A percentile compares a stretch with the other conserved stretches of the same genome.
Conservation (phyloP, 108 stramenopile species). For the Mediolabrus comicus region DNA sequence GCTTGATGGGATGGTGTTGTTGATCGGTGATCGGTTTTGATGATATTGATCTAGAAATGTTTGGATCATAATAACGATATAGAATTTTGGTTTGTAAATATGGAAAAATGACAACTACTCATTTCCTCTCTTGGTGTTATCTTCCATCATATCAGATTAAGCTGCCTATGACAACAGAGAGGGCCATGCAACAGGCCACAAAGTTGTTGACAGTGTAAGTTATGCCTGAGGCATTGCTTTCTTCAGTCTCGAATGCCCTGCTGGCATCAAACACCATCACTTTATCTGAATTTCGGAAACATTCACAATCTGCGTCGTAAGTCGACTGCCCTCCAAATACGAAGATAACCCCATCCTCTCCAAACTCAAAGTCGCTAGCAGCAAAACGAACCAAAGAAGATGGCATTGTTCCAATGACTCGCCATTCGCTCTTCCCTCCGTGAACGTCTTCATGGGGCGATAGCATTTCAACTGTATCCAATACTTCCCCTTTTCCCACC, state of each 20-base stretch:
- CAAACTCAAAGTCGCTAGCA: constrained; percentile 19
- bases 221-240: not conserved
- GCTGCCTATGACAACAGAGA: not conserved
- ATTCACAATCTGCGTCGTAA: constrained; percentile 44
- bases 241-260: not conserved
- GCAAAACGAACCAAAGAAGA: constrained; percentile 53
- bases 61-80: not conserved
- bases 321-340: constrained; percentile 59
- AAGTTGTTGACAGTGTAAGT: not conserved
- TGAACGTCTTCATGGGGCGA: not conserved
- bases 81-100: not conserved
- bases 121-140: not conserved
- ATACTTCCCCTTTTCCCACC: constrained; percentile 38
- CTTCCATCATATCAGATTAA: not conserved
- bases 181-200: not conserved
- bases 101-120: not conserved
- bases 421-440: constrained; percentile 31
- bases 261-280: constrained; percentile 19
- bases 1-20: not conserved
- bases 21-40: constrained; percentile 7
- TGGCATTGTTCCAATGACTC: constrained; percentile 33
- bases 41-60: constrained; percentile 1
- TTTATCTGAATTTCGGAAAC: constrained; percentile 42
- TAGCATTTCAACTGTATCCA: constrained; percentile 5
- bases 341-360: constrained; percentile 22